Percentiles rank a stretch among this genome's conserved stretches.
These are phyloP conservation scores for Lasiodiplodia citricola DNA, from an alignment of 2,329 filamentous ascomycete genomes.

Conservation along the genomic window DNA sequence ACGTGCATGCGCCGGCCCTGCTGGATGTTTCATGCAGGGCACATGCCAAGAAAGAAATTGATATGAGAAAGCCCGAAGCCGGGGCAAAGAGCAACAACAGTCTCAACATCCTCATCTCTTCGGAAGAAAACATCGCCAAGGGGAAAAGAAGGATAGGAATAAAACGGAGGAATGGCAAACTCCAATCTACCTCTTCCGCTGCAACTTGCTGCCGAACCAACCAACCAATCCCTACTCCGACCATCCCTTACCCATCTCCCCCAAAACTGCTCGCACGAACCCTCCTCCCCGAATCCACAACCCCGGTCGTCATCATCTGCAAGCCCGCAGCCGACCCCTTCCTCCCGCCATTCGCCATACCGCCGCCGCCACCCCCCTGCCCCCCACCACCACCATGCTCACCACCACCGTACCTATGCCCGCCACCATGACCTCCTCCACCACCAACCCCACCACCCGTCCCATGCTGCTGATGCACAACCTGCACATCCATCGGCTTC, in stretches of 20 bases:
- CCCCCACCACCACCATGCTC: background rate
- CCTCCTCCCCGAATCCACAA: conserved; percentile 8
- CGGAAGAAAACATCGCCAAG: too few relatives aligned
- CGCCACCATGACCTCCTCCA: background rate
- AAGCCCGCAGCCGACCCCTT: background rate
- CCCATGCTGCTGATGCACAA: conserved; percentile 41
- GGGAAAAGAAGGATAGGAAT: too few relatives aligned
- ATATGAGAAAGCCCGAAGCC: too few relatives aligned
- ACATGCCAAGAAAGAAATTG: too few relatives aligned
- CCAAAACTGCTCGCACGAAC: conserved; percentile 24
- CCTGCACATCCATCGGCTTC: conserved; percentile 49
- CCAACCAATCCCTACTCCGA: background rate
- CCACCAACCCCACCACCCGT: background rate
- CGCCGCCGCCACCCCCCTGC: background rate
- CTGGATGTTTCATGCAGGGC: too few relatives aligned
- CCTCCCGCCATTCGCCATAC: background rate
- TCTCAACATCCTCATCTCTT: too few relatives aligned
- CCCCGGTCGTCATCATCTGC: background rate
- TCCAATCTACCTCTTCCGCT: too few relatives aligned
- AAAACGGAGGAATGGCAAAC: too few relatives aligned
- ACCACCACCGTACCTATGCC: background rate
- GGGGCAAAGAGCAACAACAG: too few relatives aligned
- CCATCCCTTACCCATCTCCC: conserved; percentile 15
- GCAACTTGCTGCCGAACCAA: too few relatives aligned
- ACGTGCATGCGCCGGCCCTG: too few relatives aligned